phyloP scores from a whole-genome alignment of 495 filamentous ascomycete genomes.

The Aspergillus leporis region DNA sequence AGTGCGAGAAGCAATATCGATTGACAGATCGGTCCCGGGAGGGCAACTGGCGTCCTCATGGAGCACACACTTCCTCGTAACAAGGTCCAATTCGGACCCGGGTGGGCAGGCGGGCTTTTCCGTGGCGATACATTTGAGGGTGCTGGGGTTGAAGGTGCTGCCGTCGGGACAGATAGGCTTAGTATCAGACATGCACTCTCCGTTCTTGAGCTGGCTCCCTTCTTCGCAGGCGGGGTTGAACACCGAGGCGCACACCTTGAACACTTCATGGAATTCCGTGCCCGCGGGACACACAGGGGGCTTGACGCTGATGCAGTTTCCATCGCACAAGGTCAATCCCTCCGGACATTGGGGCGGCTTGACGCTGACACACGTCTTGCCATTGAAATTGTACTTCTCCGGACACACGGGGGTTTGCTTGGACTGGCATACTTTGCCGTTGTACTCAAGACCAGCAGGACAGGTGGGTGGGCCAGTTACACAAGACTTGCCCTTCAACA shows the following conservation, averaged over 20 bases:
- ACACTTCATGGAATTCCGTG: not conserved
- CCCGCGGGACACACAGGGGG: not conserved
- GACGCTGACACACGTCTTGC: not conserved
- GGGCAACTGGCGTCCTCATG: not conserved
- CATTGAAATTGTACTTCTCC: not conserved
- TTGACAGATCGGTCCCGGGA: not conserved
- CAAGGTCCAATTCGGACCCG: not conserved
- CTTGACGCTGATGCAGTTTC: not conserved
- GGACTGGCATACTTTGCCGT: conserved; percentile 6
- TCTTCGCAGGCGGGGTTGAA: not conserved
- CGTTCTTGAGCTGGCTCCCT: conserved; percentile 2
- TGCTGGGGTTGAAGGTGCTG: not conserved
- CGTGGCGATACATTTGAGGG: not conserved
- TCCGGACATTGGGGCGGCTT: not conserved
- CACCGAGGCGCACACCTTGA: not conserved
- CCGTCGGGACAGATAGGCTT: not conserved
- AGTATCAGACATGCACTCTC: not conserved
- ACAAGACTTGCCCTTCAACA: conserved; percentile 1
- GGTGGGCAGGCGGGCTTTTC: conserved; percentile 1
- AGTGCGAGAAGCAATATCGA: not conserved
- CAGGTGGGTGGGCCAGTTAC: conserved; percentile 4
- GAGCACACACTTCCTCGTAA: conserved; percentile 1
- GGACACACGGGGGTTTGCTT: not conserved
- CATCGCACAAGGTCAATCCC: not conserved
- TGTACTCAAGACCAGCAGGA: not conserved